phyloP scores from a whole-genome alignment of 169 alveolate genomes.

The Prorocentrum cordatum region DNA sequence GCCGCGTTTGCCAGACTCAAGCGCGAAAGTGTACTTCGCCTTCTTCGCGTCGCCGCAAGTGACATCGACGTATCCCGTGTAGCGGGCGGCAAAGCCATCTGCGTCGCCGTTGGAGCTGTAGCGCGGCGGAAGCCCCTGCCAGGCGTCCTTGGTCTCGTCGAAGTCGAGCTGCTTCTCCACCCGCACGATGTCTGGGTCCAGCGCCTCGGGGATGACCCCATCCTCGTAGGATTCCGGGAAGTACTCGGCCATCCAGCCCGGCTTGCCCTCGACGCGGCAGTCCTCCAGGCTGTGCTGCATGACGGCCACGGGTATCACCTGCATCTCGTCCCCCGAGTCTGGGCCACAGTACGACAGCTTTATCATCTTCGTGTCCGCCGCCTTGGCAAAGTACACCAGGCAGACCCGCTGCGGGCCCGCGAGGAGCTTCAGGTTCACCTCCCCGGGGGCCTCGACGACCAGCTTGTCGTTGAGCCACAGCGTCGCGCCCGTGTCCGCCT shows the following conservation, averaged over 20 bases:
- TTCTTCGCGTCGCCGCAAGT: conserved; percentile 70
- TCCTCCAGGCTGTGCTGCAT: conserved; percentile 48
- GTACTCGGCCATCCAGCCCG: conserved; percentile 72
- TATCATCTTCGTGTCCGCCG: conserved; percentile 6
- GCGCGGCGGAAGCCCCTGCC: too few relatives aligned
- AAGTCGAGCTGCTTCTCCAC: conserved; percentile 72
- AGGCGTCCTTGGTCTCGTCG: conserved; percentile 63
- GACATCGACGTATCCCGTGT: conserved; percentile 31
- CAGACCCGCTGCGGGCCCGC: conserved; percentile 13
- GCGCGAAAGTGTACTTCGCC: conserved; percentile 47
- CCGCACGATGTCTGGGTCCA: conserved; percentile 70
- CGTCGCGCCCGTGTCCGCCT: conserved; percentile 26
- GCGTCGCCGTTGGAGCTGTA: too few relatives aligned
- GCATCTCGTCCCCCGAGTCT: conserved; percentile 58
- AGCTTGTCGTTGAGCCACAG: conserved; percentile 14
- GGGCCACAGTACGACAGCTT: conserved; percentile 66
- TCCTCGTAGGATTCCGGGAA: conserved; percentile 53
- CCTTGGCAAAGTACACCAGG: not conserved
- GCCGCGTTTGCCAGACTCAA: conserved; percentile 46
- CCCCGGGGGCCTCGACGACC: conserved; percentile 17
- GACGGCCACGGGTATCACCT: conserved; percentile 69
- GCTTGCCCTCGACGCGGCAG: conserved; percentile 38
- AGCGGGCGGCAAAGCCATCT: not conserved
- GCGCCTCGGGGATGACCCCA: conserved; percentile 35
- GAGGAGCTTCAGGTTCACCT: conserved; percentile 29